Base-by-base conservation (phyloP, 768 basidiomycete species). In the Podaxis rugospora region DNA sequence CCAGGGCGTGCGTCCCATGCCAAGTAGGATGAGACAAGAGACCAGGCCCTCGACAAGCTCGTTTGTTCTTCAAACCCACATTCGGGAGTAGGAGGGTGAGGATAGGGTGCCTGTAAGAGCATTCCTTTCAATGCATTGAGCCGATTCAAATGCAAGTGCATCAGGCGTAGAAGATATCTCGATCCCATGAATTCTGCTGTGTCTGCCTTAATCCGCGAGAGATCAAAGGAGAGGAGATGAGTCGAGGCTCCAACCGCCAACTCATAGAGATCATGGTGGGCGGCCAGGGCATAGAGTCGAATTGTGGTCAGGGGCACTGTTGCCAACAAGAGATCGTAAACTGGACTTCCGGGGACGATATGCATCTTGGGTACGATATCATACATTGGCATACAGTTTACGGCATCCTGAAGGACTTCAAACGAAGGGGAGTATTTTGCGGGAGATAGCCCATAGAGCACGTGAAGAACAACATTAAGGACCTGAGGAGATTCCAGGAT, bases 401-500 rank as follows among this genome's bases (percentile, higher is more conserved):
- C 71, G 9, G 83, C 79, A 6, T 68, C 65, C 40, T 74, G 65
- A 51, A 86, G 71, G 18, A 76, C 75, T 37, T 81, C 75, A 36
- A 81, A 71, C 13, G 76, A 68, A 10, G 85, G 84, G 9, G 77
- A 72, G 66, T 82, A 82, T 51, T 80, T 81, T 32, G 77, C 70
- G 64, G 77, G 80, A n/a, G 82, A 72, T 50, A 78, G 68, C 61
- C 75, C 70, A 65, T 86, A 86, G 21, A 83, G 64, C 10, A 77
- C 68, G 66, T 86, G 83, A 40, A 87, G 69, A 25, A 87, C 64
- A 62, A 86, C 68, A 57, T 85, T 85, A 63, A 86, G 69, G 4
- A 79, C 68, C 1, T 65, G 66, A 0, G 85, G 78, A 14, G 74
- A 59, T 63, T 83, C 78, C 3, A 76, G 68, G 37, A 83, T 64